phyloP scores from a whole-genome alignment of 495 filamentous ascomycete species.

The Penicillium odoratum region DNA sequence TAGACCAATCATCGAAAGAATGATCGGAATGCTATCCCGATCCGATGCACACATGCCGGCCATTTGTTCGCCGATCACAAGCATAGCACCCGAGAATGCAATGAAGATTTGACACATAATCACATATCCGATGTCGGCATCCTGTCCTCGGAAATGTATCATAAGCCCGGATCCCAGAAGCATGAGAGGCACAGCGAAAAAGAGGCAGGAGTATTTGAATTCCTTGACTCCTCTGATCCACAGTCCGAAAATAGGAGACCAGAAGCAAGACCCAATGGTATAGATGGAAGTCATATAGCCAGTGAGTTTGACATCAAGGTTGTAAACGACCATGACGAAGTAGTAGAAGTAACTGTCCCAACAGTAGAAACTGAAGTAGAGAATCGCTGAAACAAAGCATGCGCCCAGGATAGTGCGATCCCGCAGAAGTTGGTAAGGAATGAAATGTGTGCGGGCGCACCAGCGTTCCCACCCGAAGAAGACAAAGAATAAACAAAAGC shows the following conservation, averaged over 20 bases:
- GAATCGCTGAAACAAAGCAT: slow-evolving; percentile 53
- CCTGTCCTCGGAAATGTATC: slow-evolving; percentile 64
- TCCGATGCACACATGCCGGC: slow-evolving; percentile 67
- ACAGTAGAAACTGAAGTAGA: slow-evolving; percentile 57
- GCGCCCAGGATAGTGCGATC: slow-evolving; percentile 67
- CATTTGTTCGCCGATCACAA: slow-evolving; percentile 66
- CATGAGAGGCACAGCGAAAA: slow-evolving; percentile 60
- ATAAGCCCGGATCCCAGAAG: slow-evolving; percentile 60
- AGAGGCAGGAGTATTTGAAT: slow-evolving; percentile 48
- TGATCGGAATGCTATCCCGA: slow-evolving; percentile 54
- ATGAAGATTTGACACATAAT: slow-evolving; percentile 77
- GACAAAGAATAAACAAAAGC: slow-evolving; percentile 49
- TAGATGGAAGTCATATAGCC: slow-evolving; percentile 56
- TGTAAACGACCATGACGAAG: slow-evolving; percentile 68
- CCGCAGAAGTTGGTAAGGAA: slow-evolving; percentile 56
- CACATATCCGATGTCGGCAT: slow-evolving; percentile 58
- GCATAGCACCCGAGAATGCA: slow-evolving; percentile 60
- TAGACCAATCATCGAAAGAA: slow-evolving; percentile 43
- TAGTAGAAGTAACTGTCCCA: slow-evolving; percentile 63
- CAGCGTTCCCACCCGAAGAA: slow-evolving; percentile 59
- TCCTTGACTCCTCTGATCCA: slow-evolving; percentile 54
- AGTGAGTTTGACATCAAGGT: slow-evolving; percentile 54
- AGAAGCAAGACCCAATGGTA: slow-evolving; percentile 25
- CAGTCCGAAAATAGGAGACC: slow-evolving; percentile 49
- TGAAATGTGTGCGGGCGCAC: slow-evolving; percentile 55